These are phyloP conservation scores for Cornus kousa DNA, from an alignment of 148 eudicot genomes.

Conservation along the genomic window DNA sequence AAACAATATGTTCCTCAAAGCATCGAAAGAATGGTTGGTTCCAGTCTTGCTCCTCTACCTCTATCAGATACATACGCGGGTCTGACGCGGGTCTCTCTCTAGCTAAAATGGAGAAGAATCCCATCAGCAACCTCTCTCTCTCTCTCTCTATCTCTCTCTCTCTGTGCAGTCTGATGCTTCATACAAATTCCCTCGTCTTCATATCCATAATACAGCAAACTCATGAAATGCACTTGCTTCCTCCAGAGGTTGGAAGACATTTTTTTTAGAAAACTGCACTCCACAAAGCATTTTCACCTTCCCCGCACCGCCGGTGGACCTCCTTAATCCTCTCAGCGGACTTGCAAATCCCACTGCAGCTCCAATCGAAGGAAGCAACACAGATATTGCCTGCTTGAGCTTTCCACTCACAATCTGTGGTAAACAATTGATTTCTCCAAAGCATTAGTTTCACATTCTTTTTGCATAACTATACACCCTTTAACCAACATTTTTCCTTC, in stretches of 20 bases:
- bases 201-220: background rate
- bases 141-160: no score
- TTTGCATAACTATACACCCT: background rate
- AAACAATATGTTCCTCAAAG: background rate
- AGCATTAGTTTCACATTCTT: constrained; percentile 7
- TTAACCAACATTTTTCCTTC: background rate
- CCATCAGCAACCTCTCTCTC: background rate
- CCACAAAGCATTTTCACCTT: constrained; percentile 41
- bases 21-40: constrained; percentile 8
- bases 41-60: background rate
- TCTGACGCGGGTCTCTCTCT: background rate
- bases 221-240: constrained; percentile 2
- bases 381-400: constrained; percentile 51
- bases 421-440: constrained; percentile 7
- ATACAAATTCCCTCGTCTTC: background rate
- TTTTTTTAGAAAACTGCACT: constrained; percentile 19
- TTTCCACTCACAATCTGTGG: constrained; percentile 48
- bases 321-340: constrained; percentile 47
- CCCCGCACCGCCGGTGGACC: constrained; percentile 49
- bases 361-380: constrained; percentile 51
- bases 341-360: constrained; percentile 46
- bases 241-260: constrained; percentile 29
- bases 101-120: constrained; percentile 14
- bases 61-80: background rate
- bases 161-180: background rate